phyloP scores from a whole-genome alignment of 2,329 filamentous ascomycete genomes.

The Fusarium dlaminii region DNA sequence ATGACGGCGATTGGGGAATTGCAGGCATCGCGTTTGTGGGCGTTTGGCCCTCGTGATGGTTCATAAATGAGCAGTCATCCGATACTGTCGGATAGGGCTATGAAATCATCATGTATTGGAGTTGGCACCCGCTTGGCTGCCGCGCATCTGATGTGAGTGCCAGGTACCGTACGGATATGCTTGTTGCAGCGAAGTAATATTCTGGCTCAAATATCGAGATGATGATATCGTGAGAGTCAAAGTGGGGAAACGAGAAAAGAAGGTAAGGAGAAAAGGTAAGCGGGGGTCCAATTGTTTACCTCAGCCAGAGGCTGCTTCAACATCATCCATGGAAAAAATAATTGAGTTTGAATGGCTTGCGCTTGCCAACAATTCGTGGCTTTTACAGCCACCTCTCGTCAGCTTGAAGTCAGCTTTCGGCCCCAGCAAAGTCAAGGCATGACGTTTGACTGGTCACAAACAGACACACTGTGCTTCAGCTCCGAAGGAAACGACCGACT shows the following conservation, averaged over 20 bases:
- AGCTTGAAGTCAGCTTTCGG: slow-evolving; percentile 35
- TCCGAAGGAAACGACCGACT: not conserved
- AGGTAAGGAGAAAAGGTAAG: not conserved
- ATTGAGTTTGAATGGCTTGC: slow-evolving; percentile 21
- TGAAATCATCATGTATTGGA: not conserved
- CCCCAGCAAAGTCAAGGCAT: slow-evolving; percentile 9
- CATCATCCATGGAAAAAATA: not conserved
- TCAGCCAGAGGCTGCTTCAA: slow-evolving; percentile 20
- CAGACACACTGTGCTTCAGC: slow-evolving; percentile 25
- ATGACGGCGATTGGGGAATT: not conserved
- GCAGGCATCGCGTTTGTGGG: not conserved
- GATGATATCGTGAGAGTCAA: not conserved
- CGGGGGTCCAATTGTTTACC: not conserved
- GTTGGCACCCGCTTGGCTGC: not conserved
- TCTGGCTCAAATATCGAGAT: not conserved
- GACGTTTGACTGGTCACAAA: slow-evolving; percentile 7
- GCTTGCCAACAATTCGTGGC: not conserved
- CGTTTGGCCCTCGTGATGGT: not conserved
- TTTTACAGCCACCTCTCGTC: slow-evolving; percentile 31
- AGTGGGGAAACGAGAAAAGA: not conserved
- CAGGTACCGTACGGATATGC: not conserved
- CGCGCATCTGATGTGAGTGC: not conserved
- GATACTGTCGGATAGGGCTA: not conserved
- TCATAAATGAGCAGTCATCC: not conserved
- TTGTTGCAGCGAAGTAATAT: not conserved